Percentiles rank a stretch among this genome's conserved stretches.
Evolutionary conservation across 2,329 filamentous ascomycete species (phyloP).

Genomic region (Fusarium annulatum): DNA sequence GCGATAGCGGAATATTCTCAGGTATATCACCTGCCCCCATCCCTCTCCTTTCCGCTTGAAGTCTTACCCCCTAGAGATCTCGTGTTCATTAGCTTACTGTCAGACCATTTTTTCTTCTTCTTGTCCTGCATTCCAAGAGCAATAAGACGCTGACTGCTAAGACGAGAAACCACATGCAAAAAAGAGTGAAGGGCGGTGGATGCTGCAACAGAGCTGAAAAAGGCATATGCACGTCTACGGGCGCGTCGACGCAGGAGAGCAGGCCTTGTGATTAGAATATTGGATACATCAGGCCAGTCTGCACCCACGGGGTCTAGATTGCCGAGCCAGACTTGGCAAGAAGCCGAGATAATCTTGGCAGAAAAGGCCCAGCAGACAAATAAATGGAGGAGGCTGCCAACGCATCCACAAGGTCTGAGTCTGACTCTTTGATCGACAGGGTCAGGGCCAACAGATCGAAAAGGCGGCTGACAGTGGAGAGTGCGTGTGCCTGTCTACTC

Average conservation of each 20-base stretch:
- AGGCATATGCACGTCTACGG: slow-evolving; percentile 29
- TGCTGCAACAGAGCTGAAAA: background rate
- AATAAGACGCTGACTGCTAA: slow-evolving; percentile 21
- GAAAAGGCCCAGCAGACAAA: background rate
- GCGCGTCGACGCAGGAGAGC: slow-evolving; percentile 12
- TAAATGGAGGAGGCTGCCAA: background rate
- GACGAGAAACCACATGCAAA: background rate
- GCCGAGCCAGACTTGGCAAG: slow-evolving; percentile 16
- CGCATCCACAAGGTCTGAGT: background rate
- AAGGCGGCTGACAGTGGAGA: background rate
- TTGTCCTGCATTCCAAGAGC: background rate
- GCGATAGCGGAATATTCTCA: background rate
- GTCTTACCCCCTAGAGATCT: slow-evolving; percentile 6
- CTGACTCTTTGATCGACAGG: background rate
- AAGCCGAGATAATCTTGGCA: slow-evolving; percentile 9
- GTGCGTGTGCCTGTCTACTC: background rate
- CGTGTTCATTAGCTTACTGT: slow-evolving; percentile 15
- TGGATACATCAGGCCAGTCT: slow-evolving; percentile 11
- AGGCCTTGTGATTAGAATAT: slow-evolving; percentile 9
- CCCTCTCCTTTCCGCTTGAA: background rate
- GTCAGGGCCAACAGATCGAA: background rate
- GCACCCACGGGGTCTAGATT: slow-evolving; percentile 13
- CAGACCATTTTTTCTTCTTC: slow-evolving; percentile 15
- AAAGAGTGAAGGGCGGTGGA: background rate
- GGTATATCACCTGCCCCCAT: slow-evolving; percentile 9